Base-by-base conservation (phyloP, 2,329 filamentous ascomycete genomes). In the Talaromyces sp. region DNA sequence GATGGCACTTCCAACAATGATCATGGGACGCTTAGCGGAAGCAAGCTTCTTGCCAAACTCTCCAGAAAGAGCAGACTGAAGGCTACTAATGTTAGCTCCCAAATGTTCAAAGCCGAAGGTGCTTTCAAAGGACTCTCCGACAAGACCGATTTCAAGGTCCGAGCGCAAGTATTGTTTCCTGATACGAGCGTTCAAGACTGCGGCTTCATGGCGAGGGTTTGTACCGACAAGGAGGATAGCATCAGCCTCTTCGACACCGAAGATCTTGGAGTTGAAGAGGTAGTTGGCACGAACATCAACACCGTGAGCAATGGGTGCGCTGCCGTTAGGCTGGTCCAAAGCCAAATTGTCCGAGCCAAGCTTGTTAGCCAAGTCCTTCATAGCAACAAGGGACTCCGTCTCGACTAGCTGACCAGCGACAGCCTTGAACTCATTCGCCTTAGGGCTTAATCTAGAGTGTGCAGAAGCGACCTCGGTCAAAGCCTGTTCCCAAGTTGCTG, bases 161-260 rank as follows among this genome's bases (percentile, higher is more conserved):
- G 95, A 97, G 71, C 93, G 90, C 71, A 99, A 84, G 91, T 94
- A 99, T 79, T 97, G 93, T 85, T 99, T 99, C 74, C 95, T 88
- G 75, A 99, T 99, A 70, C 95, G 91, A 69, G 94, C 93, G 75
- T 99, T 99, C 52, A 99, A 86, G 57, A 95, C 92, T 64, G 95
- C 92, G 67, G 95, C 95, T 82, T 99, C 95, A 75, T 96, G 92
- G 71, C 95, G 89, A 47, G 95, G 91, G 83, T 99, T 99, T 77
- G 92, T 97, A 70, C 94, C 95, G 69, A 99, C 87, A 66, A 99
- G 88, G 62, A 99, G 89, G 66, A 99, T 92, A 72, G 86, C 88
- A 80, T 98, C 95, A 19, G 94, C 92, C 75, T 97, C 91, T 80
- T 99, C 95, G 43, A 98, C 91, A 74, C 93, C 95, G 78, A 87